Evolutionary conservation across 495 filamentous ascomycete species (phyloP).

Genomic region (Lasiosphaeria hispida): DNA sequence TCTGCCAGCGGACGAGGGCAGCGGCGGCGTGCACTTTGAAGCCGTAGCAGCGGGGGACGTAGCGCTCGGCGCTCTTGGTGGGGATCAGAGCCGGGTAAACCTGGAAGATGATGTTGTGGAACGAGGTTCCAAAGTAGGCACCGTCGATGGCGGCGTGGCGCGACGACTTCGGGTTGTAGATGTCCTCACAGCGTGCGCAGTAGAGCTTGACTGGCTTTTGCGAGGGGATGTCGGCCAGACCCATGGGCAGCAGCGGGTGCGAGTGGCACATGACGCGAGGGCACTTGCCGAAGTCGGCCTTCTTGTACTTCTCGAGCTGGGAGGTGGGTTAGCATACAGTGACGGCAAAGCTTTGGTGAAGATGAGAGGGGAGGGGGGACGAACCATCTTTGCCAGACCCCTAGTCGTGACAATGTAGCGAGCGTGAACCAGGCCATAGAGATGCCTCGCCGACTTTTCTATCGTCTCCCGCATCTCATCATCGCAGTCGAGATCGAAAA

Average conservation of each 20-base stretch:
- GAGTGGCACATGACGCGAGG: constrained; percentile 90
- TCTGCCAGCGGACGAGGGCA: constrained; percentile 88
- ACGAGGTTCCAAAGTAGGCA: constrained; percentile 95
- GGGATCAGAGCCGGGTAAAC: constrained; percentile 90
- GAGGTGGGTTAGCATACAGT: neutral
- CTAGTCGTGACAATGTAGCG: constrained; percentile 96
- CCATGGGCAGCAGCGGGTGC: constrained; percentile 90
- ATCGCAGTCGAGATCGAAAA: constrained; percentile 98
- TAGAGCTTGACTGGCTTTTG: constrained; percentile 90
- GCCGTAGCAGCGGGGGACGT: constrained; percentile 85
- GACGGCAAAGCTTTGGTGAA: constrained; percentile 1
- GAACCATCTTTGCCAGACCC: constrained; percentile 93
- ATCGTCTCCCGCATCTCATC: constrained; percentile 98
- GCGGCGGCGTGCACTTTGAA: constrained; percentile 93
- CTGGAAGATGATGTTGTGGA: constrained; percentile 99
- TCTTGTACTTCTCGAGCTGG: constrained; percentile 98
- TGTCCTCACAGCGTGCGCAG: constrained; percentile 94
- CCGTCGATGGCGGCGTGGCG: constrained; percentile 94
- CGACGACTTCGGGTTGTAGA: constrained; percentile 98
- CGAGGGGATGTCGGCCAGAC: constrained; percentile 81
- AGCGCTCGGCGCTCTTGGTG: constrained; percentile 77
- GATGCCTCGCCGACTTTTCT: constrained; percentile 92
- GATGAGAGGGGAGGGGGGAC: neutral
- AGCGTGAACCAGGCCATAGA: constrained; percentile 95
- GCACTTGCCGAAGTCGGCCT: constrained; percentile 96